Evolutionary conservation across 2,329 filamentous ascomycete genomes (phyloP).

Genomic region (Aspergillus calidoustus): DNA sequence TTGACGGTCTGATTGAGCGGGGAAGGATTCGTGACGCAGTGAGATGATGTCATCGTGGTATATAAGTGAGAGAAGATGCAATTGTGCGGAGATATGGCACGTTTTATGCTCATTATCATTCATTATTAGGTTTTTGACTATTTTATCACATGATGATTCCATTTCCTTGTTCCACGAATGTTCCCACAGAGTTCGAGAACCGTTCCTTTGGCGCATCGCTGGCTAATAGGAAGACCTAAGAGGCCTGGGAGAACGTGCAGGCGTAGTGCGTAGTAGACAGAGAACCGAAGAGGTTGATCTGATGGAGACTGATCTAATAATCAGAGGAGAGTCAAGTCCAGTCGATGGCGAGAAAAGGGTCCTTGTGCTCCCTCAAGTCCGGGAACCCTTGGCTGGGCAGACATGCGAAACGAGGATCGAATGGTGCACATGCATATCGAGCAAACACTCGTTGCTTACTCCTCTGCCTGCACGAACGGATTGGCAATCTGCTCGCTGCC

Average conservation of each 20-base stretch:
- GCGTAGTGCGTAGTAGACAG: not conserved
- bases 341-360: not conserved
- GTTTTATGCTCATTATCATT: not conserved
- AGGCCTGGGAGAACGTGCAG: not conserved
- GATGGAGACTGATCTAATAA: not conserved
- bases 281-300: not conserved
- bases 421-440: conserved; percentile 5
- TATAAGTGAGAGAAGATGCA: not conserved
- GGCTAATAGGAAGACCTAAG: not conserved
- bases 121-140: not conserved
- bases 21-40: conserved; percentile 3
- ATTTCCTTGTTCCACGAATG: not conserved
- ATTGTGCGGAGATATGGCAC: not conserved
- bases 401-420: not conserved
- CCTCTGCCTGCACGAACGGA: conserved; percentile 79
- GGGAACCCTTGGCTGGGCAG: not conserved
- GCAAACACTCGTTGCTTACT: conserved; percentile 46
- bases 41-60: conserved; percentile 5
- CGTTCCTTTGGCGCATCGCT: not conserved
- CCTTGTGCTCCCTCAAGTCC: not conserved
- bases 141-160: not conserved
- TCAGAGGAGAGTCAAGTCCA: not conserved
- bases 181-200: not conserved
- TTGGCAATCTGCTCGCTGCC: conserved; percentile 96
- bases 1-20: conserved; percentile 10